Percentiles rank a stretch among this genome's conserved stretches.
Conservation (phyloP, 805 yeast species). For the Sungouiozyma ichnusensis region DNA sequence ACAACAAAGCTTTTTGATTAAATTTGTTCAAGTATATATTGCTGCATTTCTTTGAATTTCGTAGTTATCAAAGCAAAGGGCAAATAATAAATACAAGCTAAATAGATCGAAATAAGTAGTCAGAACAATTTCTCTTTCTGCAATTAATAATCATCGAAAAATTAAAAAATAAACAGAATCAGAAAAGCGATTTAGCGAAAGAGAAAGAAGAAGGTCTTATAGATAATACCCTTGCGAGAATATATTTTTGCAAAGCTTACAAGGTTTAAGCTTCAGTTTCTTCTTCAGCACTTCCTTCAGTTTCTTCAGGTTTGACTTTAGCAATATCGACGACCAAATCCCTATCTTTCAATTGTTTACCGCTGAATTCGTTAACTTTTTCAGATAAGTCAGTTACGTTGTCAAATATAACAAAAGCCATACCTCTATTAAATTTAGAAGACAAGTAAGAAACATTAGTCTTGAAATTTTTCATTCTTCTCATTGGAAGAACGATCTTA, state of each 20-base stretch:
- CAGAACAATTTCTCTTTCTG: not conserved
- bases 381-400: constrained; percentile 15
- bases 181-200: too few relatives aligned
- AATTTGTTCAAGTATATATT: not conserved
- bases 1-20: not conserved
- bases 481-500: constrained; percentile 44
- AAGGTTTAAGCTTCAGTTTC: not conserved
- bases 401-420: constrained; percentile 48
- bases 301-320: constrained; percentile 29
- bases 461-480: constrained; percentile 22
- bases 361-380: constrained; percentile 62
- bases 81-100: not conserved
- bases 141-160: not conserved
- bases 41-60: not conserved
- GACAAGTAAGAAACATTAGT: constrained; percentile 29
- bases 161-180: not conserved
- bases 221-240: too few relatives aligned
- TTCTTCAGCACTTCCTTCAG: not conserved
- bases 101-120: not conserved
- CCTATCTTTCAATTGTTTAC: constrained; percentile 55
- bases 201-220: not conserved
- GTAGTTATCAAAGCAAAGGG: not conserved
- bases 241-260: too few relatives aligned
- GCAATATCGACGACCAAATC: constrained; percentile 62
- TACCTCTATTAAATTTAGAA: constrained; percentile 40